phyloP scores from a whole-genome alignment of 176 grass and related monocot genomes.

The Chloris gayana region DNA sequence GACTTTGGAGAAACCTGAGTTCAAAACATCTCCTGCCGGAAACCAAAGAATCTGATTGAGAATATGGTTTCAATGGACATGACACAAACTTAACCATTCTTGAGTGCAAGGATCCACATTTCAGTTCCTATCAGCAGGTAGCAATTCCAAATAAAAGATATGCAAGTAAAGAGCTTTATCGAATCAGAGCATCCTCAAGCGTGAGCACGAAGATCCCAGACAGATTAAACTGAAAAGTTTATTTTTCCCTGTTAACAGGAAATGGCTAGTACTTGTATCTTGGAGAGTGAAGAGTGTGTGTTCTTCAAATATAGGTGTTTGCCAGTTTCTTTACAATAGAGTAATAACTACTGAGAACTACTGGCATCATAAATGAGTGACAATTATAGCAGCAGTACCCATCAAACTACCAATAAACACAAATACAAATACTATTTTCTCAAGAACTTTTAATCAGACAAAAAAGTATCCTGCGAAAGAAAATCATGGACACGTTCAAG shows the following conservation, averaged over 20 bases:
- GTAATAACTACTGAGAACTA: too few relatives aligned
- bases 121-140: background rate
- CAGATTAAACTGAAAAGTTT: background rate
- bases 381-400: too few relatives aligned
- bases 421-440: too few relatives aligned
- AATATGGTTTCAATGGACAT: background rate
- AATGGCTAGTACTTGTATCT: background rate
- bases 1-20: background rate
- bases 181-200: background rate
- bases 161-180: background rate
- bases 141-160: too few relatives aligned
- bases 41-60: slow-evolving; percentile 1
- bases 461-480: too few relatives aligned
- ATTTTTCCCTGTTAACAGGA: background rate
- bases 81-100: background rate
- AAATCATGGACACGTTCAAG: too few relatives aligned
- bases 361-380: too few relatives aligned
- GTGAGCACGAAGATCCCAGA: background rate
- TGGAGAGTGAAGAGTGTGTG: too few relatives aligned
- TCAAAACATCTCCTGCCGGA: background rate
- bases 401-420: too few relatives aligned
- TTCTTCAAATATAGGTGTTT: too few relatives aligned
- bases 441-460: too few relatives aligned
- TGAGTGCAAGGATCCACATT: background rate
- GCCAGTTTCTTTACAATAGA: too few relatives aligned